Percentiles rank a stretch among this genome's conserved stretches.
Conservation (phyloP, 139 green algal genomes). For the Chlorella sorokiniana region DNA sequence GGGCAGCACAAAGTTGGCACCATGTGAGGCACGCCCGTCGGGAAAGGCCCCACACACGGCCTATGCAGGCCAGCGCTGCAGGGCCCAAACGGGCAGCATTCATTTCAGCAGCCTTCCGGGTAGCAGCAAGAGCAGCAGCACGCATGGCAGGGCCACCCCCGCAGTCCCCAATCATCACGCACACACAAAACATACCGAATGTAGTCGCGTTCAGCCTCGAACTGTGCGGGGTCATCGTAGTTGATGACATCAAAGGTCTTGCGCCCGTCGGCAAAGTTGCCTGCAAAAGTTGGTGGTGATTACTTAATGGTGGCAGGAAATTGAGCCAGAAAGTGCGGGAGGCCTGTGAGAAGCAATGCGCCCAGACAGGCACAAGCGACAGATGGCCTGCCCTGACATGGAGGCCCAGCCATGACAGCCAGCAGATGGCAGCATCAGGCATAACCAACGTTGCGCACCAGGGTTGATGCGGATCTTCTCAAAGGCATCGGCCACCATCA, state of each 20-base stretch:
- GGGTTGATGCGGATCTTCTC: slow-evolving; percentile 97
- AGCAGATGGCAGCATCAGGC: not conserved
- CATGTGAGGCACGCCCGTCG: not conserved
- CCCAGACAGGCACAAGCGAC: slow-evolving; percentile 63
- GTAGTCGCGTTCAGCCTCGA: slow-evolving; percentile 83
- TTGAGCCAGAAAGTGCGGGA: not conserved
- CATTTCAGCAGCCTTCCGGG: no score
- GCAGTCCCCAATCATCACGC: not conserved
- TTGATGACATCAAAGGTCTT: slow-evolving; percentile 95
- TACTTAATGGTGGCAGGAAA: not conserved
- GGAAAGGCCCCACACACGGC: no score
- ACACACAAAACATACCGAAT: slow-evolving; percentile 64
- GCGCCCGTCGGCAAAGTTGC: slow-evolving; percentile 96
- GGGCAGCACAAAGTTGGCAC: not conserved
- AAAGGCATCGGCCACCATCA: slow-evolving; percentile 98
- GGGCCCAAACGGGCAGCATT: no score
- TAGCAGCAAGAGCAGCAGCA: no score
- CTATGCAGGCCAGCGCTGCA: no score
- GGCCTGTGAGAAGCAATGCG: no score
- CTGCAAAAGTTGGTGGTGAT: slow-evolving; percentile 55
- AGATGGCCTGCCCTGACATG: not conserved
- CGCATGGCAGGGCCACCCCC: not conserved
- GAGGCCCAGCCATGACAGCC: not conserved
- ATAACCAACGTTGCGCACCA: slow-evolving; percentile 4
- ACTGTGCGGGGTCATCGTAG: slow-evolving; percentile 89